phyloP scores from a whole-genome alignment of 148 eudicot species.

The Beta vulgaris region DNA sequence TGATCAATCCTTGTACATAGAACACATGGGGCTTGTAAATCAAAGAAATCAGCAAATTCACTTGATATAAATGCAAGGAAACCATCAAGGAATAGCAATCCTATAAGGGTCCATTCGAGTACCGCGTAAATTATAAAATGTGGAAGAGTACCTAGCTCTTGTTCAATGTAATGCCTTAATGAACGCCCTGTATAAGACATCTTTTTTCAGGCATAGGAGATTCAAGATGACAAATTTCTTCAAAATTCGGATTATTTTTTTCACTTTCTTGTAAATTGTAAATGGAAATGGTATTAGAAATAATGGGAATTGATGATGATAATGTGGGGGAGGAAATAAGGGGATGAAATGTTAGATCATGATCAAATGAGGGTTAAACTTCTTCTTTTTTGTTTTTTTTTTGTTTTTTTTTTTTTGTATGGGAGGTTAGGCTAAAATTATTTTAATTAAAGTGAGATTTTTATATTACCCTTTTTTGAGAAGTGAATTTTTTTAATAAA shows the following conservation, averaged over 20 bases:
- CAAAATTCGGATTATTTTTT: not conserved
- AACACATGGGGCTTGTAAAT: slow-evolving; percentile 60
- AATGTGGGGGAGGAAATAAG: not conserved
- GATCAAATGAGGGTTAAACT: slow-evolving; percentile 4
- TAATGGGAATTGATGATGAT: not conserved
- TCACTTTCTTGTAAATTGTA: not conserved
- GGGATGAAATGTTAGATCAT: slow-evolving; percentile 2
- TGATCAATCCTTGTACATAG: slow-evolving; percentile 85
- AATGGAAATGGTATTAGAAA: not conserved
- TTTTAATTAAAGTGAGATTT: not conserved
- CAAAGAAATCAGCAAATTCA: slow-evolving; percentile 69
- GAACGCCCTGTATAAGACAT: slow-evolving; percentile 27
- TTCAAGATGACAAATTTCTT: slow-evolving; percentile 2
- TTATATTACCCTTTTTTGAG: not conserved
- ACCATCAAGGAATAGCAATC: slow-evolving; percentile 62
- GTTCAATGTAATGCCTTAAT: slow-evolving; percentile 48
- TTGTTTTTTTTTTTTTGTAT: not conserved
- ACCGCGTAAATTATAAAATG: slow-evolving; percentile 65
- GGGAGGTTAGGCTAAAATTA: not conserved
- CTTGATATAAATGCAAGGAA: slow-evolving; percentile 50
- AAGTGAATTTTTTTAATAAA: not conserved
- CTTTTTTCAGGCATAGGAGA: slow-evolving; percentile 19
- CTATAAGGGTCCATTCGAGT: slow-evolving; percentile 77
- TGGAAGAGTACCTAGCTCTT: slow-evolving; percentile 60
- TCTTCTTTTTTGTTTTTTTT: slow-evolving; percentile 6